Conservation (phyloP, 768 basidiomycete species). For the Neoboletus subvelutipes region DNA sequence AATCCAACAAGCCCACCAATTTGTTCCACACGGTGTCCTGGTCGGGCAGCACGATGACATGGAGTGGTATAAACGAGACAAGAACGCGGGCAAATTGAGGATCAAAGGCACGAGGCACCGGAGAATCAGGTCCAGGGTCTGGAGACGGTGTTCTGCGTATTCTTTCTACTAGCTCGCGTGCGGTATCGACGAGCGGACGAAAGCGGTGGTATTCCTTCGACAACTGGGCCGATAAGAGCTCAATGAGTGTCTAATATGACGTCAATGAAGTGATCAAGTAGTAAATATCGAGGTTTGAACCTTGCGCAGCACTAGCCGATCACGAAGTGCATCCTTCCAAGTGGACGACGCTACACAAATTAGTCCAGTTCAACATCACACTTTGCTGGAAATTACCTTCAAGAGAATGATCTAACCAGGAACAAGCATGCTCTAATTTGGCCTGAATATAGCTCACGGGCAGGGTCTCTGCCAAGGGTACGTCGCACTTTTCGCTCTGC, state of each 20-base stretch:
- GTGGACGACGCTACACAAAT: conserved; percentile 40
- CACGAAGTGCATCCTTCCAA: conserved; percentile 52
- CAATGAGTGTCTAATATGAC: conserved; percentile 22
- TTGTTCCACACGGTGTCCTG: conserved; percentile 52
- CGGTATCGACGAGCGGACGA: conserved; percentile 16
- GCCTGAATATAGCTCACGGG: conserved; percentile 52
- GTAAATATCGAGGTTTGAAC: conserved; percentile 30
- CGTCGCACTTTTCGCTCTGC: conserved; percentile 86
- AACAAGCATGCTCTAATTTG: conserved; percentile 57
- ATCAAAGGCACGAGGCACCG: conserved; percentile 58
- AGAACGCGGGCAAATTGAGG: conserved; percentile 65
- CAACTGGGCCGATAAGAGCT: conserved; percentile 26
- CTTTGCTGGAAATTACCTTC: conserved; percentile 35
- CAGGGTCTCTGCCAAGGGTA: conserved; percentile 67
- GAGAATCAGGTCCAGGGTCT: conserved; percentile 43
- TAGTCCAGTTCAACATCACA: conserved; percentile 1
- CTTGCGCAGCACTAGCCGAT: conserved; percentile 59
- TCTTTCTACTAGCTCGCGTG: conserved; percentile 16
- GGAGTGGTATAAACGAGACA: conserved; percentile 66
- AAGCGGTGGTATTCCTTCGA: conserved; percentile 28
- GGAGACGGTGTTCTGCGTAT: conserved; percentile 32
- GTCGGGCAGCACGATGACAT: conserved; percentile 52
- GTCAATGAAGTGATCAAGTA: conserved; percentile 5
- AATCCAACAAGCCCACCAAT: conserved; percentile 50
- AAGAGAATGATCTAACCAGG: conserved; percentile 53